Percentiles rank a stretch among this genome's conserved stretches.
These are phyloP conservation scores for Coemansia sp. DNA, from an alignment of 192 early-diverging fungal species.

Conservation along the genomic window DNA sequence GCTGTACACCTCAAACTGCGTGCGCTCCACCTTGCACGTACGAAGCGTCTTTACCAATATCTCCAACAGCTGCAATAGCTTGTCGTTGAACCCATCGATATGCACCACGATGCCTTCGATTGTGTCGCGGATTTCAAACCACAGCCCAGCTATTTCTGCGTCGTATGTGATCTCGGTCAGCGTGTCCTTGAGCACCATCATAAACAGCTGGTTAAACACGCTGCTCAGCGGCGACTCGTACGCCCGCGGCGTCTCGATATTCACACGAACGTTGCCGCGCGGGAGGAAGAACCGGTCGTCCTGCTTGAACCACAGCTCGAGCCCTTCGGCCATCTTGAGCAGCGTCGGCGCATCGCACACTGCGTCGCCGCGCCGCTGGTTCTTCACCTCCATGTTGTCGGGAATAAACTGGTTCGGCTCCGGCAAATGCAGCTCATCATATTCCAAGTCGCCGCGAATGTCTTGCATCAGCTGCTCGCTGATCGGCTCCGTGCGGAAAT, in stretches of 20 bases:
- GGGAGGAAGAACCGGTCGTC: conserved; percentile 93
- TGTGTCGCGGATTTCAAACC: conserved; percentile 69
- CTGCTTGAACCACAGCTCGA: conserved; percentile 89
- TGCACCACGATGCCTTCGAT: conserved; percentile 71
- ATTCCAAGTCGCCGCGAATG: conserved; percentile 11
- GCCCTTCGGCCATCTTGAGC: conserved; percentile 26
- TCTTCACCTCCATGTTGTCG: conserved; percentile 69
- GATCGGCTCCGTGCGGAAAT: conserved; percentile 71
- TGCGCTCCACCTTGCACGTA: conserved; percentile 60
- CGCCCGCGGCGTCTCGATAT: conserved; percentile 68
- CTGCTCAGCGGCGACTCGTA: conserved; percentile 74
- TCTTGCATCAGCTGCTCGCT: conserved; percentile 53
- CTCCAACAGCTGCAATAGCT: conserved; percentile 67
- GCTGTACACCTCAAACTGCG: conserved; percentile 78
- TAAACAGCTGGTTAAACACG: conserved; percentile 70
- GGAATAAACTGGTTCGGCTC: conserved; percentile 85
- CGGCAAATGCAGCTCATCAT: conserved; percentile 68
- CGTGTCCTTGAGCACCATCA: conserved; percentile 76
- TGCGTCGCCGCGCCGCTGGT: conserved; percentile 6
- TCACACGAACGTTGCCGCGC: conserved; percentile 76
- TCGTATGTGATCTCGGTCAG: conserved; percentile 88
- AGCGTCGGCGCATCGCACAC: conserved; percentile 23
- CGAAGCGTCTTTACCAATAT: conserved; percentile 72
- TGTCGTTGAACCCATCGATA: conserved; percentile 87
- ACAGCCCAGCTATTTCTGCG: conserved; percentile 84